Conservation (phyloP, 78 protist species). For the Planoprotostelium fungivorum region DNA sequence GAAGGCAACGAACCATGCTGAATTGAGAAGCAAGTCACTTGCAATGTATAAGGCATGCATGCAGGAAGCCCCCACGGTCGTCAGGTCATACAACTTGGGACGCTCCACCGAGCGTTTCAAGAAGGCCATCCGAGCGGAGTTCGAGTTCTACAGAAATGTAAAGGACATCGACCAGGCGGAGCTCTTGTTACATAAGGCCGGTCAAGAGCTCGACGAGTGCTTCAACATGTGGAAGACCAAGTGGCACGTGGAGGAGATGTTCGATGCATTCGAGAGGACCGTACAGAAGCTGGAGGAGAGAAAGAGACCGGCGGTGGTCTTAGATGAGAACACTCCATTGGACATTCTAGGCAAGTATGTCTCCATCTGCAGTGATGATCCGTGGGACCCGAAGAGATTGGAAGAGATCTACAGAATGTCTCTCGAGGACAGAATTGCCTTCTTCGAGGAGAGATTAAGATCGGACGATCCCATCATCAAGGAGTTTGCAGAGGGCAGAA, state of each 20-base stretch:
- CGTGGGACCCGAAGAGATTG: not conserved
- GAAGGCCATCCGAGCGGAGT: not conserved
- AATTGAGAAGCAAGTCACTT: not conserved
- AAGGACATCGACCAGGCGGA: not conserved
- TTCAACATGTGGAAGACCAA: constrained; percentile 1
- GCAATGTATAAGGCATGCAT: not conserved
- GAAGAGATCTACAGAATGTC: not conserved
- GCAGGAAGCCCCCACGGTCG: not conserved
- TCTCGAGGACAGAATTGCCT: not conserved
- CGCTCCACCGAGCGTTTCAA: not conserved
- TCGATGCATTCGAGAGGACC: not conserved
- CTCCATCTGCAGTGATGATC: not conserved
- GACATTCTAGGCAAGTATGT: not conserved
- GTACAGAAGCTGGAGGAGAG: not conserved
- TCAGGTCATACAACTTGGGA: not conserved
- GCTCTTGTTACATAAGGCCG: not conserved
- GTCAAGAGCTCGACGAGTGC: not conserved
- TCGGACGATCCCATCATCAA: not conserved
- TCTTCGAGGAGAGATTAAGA: not conserved
- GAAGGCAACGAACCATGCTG: not conserved
- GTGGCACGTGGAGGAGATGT: not conserved
- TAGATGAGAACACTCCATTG: not conserved
- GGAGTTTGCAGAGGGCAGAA: not conserved
- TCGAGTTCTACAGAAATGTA: not conserved
- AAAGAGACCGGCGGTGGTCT: not conserved